A percentile compares a stretch with the other conserved stretches of the same genome.
These are phyloP conservation scores for Ceratobasidium sp. DNA, from an alignment of 1,284 basidiomycete genomes.

Conservation along the genomic window DNA sequence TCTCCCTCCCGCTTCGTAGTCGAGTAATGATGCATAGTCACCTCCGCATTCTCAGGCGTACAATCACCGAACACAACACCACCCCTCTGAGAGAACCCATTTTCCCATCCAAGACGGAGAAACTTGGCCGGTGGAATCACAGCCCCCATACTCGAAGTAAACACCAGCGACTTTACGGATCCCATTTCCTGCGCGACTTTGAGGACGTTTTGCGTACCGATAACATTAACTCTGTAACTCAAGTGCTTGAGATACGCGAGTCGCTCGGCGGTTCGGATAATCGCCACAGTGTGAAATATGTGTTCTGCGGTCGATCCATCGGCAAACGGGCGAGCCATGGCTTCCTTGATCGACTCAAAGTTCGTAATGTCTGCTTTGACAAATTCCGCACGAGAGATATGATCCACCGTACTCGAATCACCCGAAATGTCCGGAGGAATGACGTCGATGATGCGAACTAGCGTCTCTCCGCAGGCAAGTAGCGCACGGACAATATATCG, in stretches of 20 bases:
- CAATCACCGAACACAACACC: constrained; percentile 2
- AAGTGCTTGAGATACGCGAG: constrained; percentile 61
- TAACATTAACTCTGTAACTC: constrained; percentile 94
- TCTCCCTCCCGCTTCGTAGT: constrained; percentile 31
- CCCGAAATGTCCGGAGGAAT: constrained; percentile 16
- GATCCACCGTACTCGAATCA: constrained; percentile 10
- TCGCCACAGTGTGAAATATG: constrained; percentile 1
- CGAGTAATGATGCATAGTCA: not conserved
- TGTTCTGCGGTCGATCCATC: constrained; percentile 8
- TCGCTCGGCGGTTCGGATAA: constrained; percentile 4
- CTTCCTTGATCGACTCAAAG: constrained; percentile 4
- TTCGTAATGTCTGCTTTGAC: constrained; percentile 20
- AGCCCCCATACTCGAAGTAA: constrained; percentile 90
- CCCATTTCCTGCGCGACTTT: constrained; percentile 78
- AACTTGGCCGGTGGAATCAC: not conserved
- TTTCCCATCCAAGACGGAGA: not conserved
- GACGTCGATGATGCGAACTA: constrained; percentile 24
- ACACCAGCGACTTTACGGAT: constrained; percentile 88
- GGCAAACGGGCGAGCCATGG: constrained; percentile 23
- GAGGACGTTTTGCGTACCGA: constrained; percentile 90
- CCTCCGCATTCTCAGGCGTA: not conserved
- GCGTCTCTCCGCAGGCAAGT: constrained; percentile 32
- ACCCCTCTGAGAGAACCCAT: not conserved
- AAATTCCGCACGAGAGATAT: constrained; percentile 22
- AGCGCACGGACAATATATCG: constrained; percentile 19